Percentiles rank a stretch among this genome's conserved stretches.
These are phyloP conservation scores for Andrographis paniculata DNA, from an alignment of 305 asterid species.

Conservation along the genomic window DNA sequence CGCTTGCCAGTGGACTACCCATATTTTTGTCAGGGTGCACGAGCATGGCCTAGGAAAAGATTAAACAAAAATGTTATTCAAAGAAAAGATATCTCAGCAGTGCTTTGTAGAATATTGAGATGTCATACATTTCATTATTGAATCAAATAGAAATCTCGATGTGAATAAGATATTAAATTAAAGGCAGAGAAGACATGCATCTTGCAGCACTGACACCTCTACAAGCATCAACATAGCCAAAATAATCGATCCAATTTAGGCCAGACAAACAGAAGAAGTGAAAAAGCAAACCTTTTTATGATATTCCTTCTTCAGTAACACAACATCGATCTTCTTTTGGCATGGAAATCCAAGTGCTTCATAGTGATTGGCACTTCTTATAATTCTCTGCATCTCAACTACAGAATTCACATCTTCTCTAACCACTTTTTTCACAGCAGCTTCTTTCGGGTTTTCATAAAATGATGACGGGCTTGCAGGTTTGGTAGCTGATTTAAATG, in stretches of 20 bases:
- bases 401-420: constrained; percentile 60
- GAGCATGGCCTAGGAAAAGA: constrained; percentile 75
- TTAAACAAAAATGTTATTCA: too few species aligned
- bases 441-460: constrained; percentile 50
- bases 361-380: constrained; percentile 70
- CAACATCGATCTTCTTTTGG: constrained; percentile 54
- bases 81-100: too few species aligned
- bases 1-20: constrained; percentile 91
- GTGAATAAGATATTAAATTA: background rate
- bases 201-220: background rate
- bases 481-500: constrained; percentile 52
- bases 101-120: too few species aligned
- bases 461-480: constrained; percentile 42
- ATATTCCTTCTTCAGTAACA: constrained; percentile 80
- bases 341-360: constrained; percentile 87
- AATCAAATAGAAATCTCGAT: too few species aligned
- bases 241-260: background rate
- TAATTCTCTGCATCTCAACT: constrained; percentile 81
- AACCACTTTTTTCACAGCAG: constrained; percentile 42
- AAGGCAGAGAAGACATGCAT: background rate
- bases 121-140: too few species aligned
- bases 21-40: constrained; percentile 98
- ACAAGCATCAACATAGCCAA: background rate
- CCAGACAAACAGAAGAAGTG: background rate
- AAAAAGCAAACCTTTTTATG: constrained; percentile 61